phyloP scores from a whole-genome alignment of 306 rosid species.

The Carpinus fangiana region DNA sequence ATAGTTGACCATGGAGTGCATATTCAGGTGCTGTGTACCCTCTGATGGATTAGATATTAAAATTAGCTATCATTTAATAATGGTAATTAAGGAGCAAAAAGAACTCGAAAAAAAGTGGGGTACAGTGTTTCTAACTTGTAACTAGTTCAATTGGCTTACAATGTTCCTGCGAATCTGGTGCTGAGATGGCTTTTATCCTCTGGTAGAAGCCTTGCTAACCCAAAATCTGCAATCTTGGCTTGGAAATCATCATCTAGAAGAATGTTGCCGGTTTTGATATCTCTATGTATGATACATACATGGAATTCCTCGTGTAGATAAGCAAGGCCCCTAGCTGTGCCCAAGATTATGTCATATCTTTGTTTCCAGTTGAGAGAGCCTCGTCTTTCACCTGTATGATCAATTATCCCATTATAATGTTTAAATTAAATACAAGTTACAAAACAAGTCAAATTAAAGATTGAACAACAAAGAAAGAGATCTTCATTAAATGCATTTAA shows the following conservation, averaged over 20 bases:
- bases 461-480: too few relatives aligned
- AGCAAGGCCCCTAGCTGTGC: slow-evolving; percentile 65
- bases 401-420: background rate
- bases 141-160: slow-evolving; percentile 39
- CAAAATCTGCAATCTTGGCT: slow-evolving; percentile 72
- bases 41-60: background rate
- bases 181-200: slow-evolving; percentile 62
- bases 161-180: slow-evolving; percentile 75
- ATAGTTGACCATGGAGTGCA: slow-evolving; percentile 72
- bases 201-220: slow-evolving; percentile 70
- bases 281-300: slow-evolving; percentile 73
- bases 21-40: slow-evolving; percentile 81
- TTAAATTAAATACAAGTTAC: background rate
- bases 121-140: background rate
- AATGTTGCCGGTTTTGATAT: slow-evolving; percentile 65
- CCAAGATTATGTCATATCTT: slow-evolving; percentile 52
- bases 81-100: background rate
- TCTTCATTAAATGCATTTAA: background rate
- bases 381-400: slow-evolving; percentile 39
- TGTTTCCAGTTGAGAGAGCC: slow-evolving; percentile 64
- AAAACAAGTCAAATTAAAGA: background rate
- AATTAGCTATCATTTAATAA: background rate
- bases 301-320: slow-evolving; percentile 76
- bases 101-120: too few relatives aligned
- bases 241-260: slow-evolving; percentile 63